These are phyloP conservation scores for Diplotaxis tenuifolia DNA, from an alignment of 345 rosid species.

Conservation along the genomic window DNA sequence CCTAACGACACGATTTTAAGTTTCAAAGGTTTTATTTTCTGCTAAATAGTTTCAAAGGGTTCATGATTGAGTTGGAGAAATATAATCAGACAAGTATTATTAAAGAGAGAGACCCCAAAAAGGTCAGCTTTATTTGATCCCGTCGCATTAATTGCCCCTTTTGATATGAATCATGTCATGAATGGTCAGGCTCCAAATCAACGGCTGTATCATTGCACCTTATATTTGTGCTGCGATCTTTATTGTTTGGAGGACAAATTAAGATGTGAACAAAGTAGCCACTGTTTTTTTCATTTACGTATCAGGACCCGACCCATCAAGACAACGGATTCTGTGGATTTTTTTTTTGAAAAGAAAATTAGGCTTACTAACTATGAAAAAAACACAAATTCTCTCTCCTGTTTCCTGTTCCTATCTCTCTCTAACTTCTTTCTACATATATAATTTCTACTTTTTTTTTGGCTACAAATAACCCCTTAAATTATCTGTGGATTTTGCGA, in stretches of 20 bases:
- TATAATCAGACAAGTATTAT: constrained; percentile 27
- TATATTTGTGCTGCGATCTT: constrained; percentile 7
- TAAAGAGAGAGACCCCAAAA: constrained; percentile 14
- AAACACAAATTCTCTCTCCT: no score
- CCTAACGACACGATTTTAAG: neutral
- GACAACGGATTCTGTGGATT: no score
- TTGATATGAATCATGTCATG: constrained; percentile 4
- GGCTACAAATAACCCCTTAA: no score
- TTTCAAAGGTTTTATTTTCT: neutral
- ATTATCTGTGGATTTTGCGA: neutral
- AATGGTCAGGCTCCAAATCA: constrained; percentile 30
- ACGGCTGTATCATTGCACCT: constrained; percentile 21
- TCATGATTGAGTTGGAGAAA: constrained; percentile 27
- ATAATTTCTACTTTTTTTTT: no score
- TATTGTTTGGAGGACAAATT: constrained; percentile 12
- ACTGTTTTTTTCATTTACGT: neutral
- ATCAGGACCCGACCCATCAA: neutral
- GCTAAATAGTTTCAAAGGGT: neutral
- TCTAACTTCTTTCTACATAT: no score
- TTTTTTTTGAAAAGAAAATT: no score
- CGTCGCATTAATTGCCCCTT: constrained; percentile 17
- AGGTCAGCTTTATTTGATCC: constrained; percentile 22
- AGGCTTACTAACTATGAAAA: no score
- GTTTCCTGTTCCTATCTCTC: no score
- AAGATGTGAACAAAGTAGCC: constrained; percentile 16